phyloP scores from a whole-genome alignment of 768 basidiomycete species.

The Amanita pallidorosea region DNA sequence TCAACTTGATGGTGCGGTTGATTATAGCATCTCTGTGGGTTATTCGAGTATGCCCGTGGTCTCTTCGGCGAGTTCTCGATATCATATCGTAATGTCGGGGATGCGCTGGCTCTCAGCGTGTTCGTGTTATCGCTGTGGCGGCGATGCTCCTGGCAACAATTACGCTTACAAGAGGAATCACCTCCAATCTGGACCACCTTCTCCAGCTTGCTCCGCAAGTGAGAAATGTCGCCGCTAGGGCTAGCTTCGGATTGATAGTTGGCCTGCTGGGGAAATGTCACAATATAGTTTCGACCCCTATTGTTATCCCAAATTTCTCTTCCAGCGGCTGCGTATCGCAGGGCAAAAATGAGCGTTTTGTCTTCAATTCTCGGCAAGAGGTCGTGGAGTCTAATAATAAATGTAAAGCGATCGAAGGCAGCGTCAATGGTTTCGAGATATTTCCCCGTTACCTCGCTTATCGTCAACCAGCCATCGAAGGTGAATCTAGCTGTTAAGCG shows the following conservation, averaged over 20 bases:
- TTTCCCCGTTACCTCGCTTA: slow-evolving; percentile 80
- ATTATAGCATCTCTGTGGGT: slow-evolving; percentile 13
- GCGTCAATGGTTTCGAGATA: slow-evolving; percentile 41
- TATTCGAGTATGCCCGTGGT: slow-evolving; percentile 28
- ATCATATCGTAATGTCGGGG: slow-evolving; percentile 48
- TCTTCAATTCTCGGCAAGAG: slow-evolving; percentile 68
- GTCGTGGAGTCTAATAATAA: slow-evolving; percentile 70
- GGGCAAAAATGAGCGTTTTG: slow-evolving; percentile 70
- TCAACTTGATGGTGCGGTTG: background rate
- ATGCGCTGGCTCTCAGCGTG: slow-evolving; percentile 25
- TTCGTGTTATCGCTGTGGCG: slow-evolving; percentile 10
- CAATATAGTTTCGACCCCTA: slow-evolving; percentile 62
- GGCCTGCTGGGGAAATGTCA: slow-evolving; percentile 43
- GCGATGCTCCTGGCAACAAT: slow-evolving; percentile 3
- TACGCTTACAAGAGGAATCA: slow-evolving; percentile 12
- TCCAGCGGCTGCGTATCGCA: slow-evolving; percentile 61
- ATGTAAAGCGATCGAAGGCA: slow-evolving; percentile 64
- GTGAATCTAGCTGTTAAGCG: slow-evolving; percentile 86
- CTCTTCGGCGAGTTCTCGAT: slow-evolving; percentile 39
- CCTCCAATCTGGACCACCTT: slow-evolving; percentile 37
- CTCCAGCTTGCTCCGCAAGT: slow-evolving; percentile 59
- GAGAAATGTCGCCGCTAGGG: slow-evolving; percentile 35
- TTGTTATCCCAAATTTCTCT: slow-evolving; percentile 94
- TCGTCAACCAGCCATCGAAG: slow-evolving; percentile 92
- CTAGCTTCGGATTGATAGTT: slow-evolving; percentile 16